Evolutionary conservation across 1,139 yeast genomes (phyloP), one percentile per base, ranked within the genome.

Genomic region (Taphrina confusa): DNA sequence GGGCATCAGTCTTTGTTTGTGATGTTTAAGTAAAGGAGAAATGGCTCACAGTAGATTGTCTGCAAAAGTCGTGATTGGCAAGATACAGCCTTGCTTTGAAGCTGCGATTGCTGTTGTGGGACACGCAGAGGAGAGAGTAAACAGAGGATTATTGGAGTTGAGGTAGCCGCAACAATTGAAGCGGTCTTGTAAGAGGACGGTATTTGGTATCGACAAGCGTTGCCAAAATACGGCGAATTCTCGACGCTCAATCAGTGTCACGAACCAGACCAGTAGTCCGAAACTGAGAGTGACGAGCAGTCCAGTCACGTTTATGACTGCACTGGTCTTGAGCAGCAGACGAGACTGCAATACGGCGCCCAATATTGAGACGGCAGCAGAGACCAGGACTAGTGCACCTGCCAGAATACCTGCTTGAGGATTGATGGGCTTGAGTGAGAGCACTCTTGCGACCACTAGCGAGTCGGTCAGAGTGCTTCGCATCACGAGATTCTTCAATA

Each of bases 111-210:
- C 31, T 20, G 49, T 27, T 23, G 31, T 33, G 4, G 58, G 58
- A 34, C 58, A 54, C 2, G 58, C 33, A 4, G 45, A n/a, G 18
- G 51, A 33, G 22, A 33, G 12, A n/a, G 36, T 8, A 36, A 42
- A 31, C n/a, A 5, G 16, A 2, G 58, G 58, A 14, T 39, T 33
- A 14, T 22, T 20, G 16, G 51, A 22, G 14, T 45, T 27, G 28
- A 31, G 34, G 49, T 54, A 54, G 11, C 58, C 51, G 27, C 58
- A 54, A 22, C 58, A 54, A 27, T 54, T 20, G 45, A 54, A 31
- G 25, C 20, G 12, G 25, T 54, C 44, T 16, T 54, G 58, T 12
- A 54, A 18, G 25, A 36, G 36, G 31, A 33, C 22, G 2, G 18
- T 47, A 31, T 31, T 47, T 12, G 39, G 20, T 1, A 18, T 11